Conservation (phyloP, 441 rosid genomes). For the Iberis amara region DNA sequence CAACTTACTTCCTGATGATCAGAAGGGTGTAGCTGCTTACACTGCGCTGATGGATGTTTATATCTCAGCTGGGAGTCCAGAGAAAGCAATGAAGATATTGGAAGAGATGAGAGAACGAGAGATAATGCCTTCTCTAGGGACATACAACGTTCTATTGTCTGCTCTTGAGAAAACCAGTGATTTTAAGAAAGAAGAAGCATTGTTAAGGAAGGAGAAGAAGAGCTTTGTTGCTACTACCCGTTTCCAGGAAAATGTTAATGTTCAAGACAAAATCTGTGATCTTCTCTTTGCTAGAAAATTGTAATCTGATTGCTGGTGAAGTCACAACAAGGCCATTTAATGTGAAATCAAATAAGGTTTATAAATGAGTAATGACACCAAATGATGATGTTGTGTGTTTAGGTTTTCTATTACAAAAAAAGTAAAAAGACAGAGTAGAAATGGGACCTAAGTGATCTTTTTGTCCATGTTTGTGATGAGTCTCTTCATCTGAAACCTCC, state of each 20-base stretch:
- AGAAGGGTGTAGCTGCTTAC: slow-evolving; percentile 57
- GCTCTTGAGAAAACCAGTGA: slow-evolving; percentile 59
- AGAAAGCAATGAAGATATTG: slow-evolving; percentile 57
- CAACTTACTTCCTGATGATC: slow-evolving; percentile 48
- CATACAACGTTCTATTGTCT: slow-evolving; percentile 54
- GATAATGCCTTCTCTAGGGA: slow-evolving; percentile 54
- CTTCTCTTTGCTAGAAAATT: slow-evolving; percentile 48
- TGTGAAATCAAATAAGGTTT: slow-evolving; percentile 5
- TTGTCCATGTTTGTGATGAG: slow-evolving; percentile 55
- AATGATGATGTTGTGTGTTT: background rate
- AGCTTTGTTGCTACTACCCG: slow-evolving; percentile 32
- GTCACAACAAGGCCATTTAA: slow-evolving; percentile 5
- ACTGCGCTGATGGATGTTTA: slow-evolving; percentile 64
- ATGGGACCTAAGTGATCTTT: slow-evolving; percentile 33
- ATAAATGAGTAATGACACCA: no score
- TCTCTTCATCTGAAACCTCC: slow-evolving; percentile 86
- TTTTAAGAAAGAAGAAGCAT: slow-evolving; percentile 40
- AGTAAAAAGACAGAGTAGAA: background rate
- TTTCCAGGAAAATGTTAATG: slow-evolving; percentile 28
- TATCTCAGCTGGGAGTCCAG: slow-evolving; percentile 64
- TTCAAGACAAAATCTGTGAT: slow-evolving; percentile 59
- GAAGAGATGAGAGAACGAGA: slow-evolving; percentile 50
- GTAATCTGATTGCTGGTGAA: slow-evolving; percentile 1
- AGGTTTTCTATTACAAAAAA: background rate
- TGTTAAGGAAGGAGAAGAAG: slow-evolving; percentile 58